A percentile compares a stretch with the other conserved stretches of the same genome.
Evolutionary conservation across 768 basidiomycete species (phyloP).

Genomic region (Hericium alpestre): DNA sequence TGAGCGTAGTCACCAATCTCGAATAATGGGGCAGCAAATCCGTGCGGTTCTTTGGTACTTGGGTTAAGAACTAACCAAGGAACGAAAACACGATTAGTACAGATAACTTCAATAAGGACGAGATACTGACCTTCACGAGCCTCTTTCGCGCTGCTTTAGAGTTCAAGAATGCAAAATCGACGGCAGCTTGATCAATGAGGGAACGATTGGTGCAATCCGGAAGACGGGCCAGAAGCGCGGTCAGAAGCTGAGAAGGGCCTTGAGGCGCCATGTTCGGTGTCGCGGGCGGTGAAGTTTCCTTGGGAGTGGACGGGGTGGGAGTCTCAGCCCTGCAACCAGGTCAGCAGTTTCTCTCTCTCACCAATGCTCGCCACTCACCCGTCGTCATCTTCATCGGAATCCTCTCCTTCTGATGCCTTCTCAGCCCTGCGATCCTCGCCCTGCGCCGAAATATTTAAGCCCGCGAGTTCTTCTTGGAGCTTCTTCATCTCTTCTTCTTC

Average conservation of each 20-base stretch:
- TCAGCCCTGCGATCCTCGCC: slow-evolving; percentile 6
- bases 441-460: slow-evolving; percentile 30
- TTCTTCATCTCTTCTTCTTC: slow-evolving; percentile 65
- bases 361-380: slow-evolving; percentile 24
- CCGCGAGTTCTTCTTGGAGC: slow-evolving; percentile 69
- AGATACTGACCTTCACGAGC: slow-evolving; percentile 58
- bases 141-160: slow-evolving; percentile 93
- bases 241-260: slow-evolving; percentile 88
- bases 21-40: slow-evolving; percentile 93
- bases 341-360: neutral
- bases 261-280: slow-evolving; percentile 69
- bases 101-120: neutral
- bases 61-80: slow-evolving; percentile 53
- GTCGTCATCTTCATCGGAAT: slow-evolving; percentile 22
- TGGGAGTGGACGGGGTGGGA: slow-evolving; percentile 61
- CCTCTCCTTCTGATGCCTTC: slow-evolving; percentile 9
- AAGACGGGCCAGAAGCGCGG: slow-evolving; percentile 79
- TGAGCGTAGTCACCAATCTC: slow-evolving; percentile 77
- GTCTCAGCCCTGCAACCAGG: slow-evolving; percentile 31
- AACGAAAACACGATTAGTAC: neutral
- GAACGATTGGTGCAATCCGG: slow-evolving; percentile 90
- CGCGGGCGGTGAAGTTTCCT: slow-evolving; percentile 36
- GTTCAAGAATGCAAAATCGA: slow-evolving; percentile 94
- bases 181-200: slow-evolving; percentile 84
- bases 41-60: slow-evolving; percentile 77